Percentiles rank a stretch among this genome's conserved stretches.
These are phyloP conservation scores for Pochonia chlamydosporia DNA, from an alignment of 2,329 filamentous ascomycete genomes.

Conservation along the genomic window DNA sequence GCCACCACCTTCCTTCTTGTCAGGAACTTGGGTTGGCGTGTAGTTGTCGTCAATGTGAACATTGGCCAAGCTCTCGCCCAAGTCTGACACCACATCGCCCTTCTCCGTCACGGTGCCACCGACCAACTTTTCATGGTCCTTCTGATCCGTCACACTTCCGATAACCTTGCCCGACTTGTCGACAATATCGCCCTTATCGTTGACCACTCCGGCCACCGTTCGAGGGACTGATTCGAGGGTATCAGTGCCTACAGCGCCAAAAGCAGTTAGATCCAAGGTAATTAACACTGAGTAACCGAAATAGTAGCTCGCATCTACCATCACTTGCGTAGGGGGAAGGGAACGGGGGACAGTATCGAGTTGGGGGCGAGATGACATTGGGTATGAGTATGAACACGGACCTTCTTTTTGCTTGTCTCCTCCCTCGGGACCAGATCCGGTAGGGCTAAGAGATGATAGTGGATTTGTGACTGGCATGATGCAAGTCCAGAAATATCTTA, in stretches of 20 bases:
- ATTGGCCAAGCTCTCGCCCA: conserved; percentile 36
- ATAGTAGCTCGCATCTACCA: neutral
- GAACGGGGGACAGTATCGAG: too few species aligned
- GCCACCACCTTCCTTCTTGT: conserved; percentile 19
- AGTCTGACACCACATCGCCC: conserved; percentile 26
- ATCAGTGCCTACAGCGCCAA: neutral
- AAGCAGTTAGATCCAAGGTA: neutral
- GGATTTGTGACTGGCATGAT: conserved; percentile 2
- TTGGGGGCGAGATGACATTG: neutral
- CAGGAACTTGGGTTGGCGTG: conserved; percentile 21
- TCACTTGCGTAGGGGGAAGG: too few species aligned
- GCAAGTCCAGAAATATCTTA: neutral
- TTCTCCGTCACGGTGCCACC: conserved; percentile 32
- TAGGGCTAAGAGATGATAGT: neutral
- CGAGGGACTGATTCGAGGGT: conserved; percentile 18
- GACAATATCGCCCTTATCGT: conserved; percentile 38
- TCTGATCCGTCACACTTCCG: conserved; percentile 34
- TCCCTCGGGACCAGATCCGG: neutral
- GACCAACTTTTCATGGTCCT: conserved; percentile 32
- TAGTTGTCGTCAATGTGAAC: conserved; percentile 30
- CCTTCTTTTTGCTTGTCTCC: neutral
- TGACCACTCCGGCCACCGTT: conserved; percentile 36
- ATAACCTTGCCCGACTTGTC: conserved; percentile 37
- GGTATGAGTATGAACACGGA: neutral
- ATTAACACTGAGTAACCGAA: neutral